phyloP scores from a whole-genome alignment of 179 eudicot genomes.

The Kewa caespitosa region DNA sequence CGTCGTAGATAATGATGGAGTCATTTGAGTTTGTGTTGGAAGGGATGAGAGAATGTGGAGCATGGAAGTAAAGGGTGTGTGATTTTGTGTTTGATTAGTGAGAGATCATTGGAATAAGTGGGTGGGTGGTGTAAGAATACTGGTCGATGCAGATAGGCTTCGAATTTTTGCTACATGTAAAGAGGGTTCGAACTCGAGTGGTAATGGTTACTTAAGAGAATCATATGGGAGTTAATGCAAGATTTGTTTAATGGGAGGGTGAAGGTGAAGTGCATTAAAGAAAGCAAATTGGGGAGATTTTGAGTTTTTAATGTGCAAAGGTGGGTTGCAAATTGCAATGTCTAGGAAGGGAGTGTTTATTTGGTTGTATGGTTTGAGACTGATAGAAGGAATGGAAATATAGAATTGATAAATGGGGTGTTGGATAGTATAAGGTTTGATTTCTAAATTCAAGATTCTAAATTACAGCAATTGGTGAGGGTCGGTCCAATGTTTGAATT shows the following conservation, averaged over 20 bases:
- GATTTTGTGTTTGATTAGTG: neutral
- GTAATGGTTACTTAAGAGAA: too few species aligned
- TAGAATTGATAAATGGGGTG: neutral
- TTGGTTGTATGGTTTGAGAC: too few species aligned
- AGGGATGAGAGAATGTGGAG: neutral
- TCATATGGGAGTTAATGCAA: too few species aligned
- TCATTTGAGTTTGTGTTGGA: neutral
- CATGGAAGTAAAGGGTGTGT: too few species aligned
- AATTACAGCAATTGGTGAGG: too few species aligned
- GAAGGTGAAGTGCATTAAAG: neutral
- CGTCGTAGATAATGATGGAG: neutral
- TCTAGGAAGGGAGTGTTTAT: too few species aligned
- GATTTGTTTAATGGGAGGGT: too few species aligned
- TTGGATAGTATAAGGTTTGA: neutral
- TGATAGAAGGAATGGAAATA: neutral
- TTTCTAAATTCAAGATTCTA: too few species aligned
- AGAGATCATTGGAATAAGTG: neutral
- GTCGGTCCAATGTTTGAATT: slow-evolving; percentile 2
- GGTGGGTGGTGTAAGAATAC: neutral
- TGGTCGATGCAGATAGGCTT: neutral
- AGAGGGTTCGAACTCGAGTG: too few species aligned
- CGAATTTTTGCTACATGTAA: too few species aligned
- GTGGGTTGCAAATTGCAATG: too few species aligned
- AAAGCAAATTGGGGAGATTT: neutral
- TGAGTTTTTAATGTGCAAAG: neutral